phyloP scores from a whole-genome alignment of 2,329 filamentous ascomycete species.

The Pezicula radicicola region DNA sequence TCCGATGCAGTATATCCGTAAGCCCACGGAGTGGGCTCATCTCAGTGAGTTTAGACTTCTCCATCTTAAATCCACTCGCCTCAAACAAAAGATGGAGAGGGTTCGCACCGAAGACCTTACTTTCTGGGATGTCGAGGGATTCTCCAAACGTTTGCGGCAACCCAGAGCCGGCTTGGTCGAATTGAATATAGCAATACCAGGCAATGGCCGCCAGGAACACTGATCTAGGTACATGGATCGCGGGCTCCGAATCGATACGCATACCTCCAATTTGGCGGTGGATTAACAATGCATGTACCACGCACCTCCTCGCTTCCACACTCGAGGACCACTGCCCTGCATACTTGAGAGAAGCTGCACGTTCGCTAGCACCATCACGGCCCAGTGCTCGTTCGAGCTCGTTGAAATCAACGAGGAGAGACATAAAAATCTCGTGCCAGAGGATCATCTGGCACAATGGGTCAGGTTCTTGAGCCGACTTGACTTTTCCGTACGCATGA shows the following conservation, averaged over 20 bases:
- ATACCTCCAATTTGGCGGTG: slow-evolving; percentile 7
- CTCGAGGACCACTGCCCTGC: slow-evolving; percentile 7
- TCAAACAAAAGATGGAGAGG: not conserved
- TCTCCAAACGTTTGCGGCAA: not conserved
- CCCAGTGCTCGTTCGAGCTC: slow-evolving; percentile 14
- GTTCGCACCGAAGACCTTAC: slow-evolving; percentile 5
- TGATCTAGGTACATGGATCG: slow-evolving; percentile 11
- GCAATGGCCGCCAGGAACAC: slow-evolving; percentile 10
- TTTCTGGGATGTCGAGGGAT: slow-evolving; percentile 5
- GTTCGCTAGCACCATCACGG: slow-evolving; percentile 1
- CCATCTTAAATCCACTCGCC: not conserved
- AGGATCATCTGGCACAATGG: slow-evolving; percentile 13
- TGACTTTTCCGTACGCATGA: not conserved
- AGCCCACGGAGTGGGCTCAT: slow-evolving; percentile 1
- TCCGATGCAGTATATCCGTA: slow-evolving; percentile 2
- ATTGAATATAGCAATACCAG: not conserved
- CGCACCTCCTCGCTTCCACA: slow-evolving; percentile 9
- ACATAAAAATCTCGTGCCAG: slow-evolving; percentile 16
- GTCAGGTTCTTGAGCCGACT: not conserved
- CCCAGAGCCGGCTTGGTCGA: not conserved
- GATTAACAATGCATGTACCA: slow-evolving; percentile 12
- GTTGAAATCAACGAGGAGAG: slow-evolving; percentile 12
- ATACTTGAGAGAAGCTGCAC: not conserved
- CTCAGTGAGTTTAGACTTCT: not conserved
- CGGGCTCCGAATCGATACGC: slow-evolving; percentile 8